Evolutionary conservation across 164 flowering plant species (phyloP), one percentile per base, ranked within the genome.

Genomic region (Platanus orientalis): DNA sequence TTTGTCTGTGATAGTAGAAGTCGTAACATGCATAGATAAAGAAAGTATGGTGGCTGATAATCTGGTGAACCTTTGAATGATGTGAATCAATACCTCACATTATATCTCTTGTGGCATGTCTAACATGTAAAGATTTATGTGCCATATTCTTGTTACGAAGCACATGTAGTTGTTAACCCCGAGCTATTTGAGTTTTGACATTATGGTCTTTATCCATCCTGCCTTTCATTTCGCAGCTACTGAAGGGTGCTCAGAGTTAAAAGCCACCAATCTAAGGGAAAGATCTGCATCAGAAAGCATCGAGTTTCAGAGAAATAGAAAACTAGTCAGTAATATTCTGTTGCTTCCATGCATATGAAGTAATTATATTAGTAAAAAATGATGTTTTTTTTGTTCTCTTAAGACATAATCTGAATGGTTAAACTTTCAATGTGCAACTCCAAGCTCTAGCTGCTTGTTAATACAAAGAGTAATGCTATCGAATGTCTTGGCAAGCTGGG

Each of bases 301-400:
- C 12, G 82, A 74, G 44, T 20, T 36, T 59, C 62, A 47, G 48
- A 82, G 77, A 66, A 75, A 57, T 71, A 78, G 54, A 77, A 89
- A 87, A 63, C 77, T 64, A 66, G 84, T 80, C 47, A 78, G 82
- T 80, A 74, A 45, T 68, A 53, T 59, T 59, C 55, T 58, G 36
- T 55, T 60, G 20, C 65, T 67, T 16, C 28, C 12, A 17, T 24
- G n/a, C 57, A 36, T 28, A 12, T 53, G 16, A 17, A 21, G 21
- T 16, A 57, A 26, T 6, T 4, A 36, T 36, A 29, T 53, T 20
- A 25, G 20, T 36, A 23, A 6, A 23, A 23, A 0, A 7, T 29
- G 24, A 39, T 40, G 11, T 4, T 27, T 27, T 62, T 45, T 40
- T 11, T 24, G 10, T 50, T n/a, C 19, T 30, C n/a, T n/a, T n/a